Evolutionary conservation across 371 early-diverging fungal species (phyloP).

Genomic region (Haplosporangium sp.): DNA sequence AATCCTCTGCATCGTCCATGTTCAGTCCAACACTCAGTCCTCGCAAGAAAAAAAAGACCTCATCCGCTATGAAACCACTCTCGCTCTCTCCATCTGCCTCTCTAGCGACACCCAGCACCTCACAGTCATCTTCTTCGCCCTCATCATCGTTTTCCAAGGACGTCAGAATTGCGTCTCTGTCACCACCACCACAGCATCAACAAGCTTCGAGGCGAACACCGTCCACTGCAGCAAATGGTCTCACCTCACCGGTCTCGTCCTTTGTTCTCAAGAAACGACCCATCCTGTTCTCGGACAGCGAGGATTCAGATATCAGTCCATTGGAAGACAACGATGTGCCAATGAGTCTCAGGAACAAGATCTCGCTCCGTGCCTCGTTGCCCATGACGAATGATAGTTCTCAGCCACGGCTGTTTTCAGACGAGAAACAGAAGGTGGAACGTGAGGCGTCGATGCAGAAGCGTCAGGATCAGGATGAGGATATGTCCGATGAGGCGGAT

Average conservation of each 20-base stretch:
- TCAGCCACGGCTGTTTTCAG: too few relatives aligned
- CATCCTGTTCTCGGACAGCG: conserved; percentile 23
- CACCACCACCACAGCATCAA: neutral
- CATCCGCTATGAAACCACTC: neutral
- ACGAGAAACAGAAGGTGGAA: neutral
- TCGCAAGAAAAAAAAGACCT: conserved; percentile 30
- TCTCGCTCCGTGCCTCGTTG: neutral
- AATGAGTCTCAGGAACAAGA: neutral
- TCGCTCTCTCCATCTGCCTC: neutral
- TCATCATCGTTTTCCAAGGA: neutral
- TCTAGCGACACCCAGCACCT: neutral
- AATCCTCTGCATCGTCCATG: conserved; percentile 12
- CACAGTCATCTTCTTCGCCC: conserved; percentile 1
- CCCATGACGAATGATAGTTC: too few relatives aligned
- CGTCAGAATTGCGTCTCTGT: neutral
- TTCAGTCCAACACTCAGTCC: conserved; percentile 51
- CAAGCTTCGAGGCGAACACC: too few relatives aligned
- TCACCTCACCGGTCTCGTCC: conserved; percentile 17
- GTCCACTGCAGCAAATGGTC: conserved; percentile 2
- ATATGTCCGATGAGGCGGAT: neutral
- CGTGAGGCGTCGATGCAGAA: neutral
- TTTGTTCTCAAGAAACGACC: conserved; percentile 16
- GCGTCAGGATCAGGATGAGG: neutral
- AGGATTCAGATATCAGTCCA: conserved; percentile 39
- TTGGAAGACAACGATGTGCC: conserved; percentile 20